These are phyloP conservation scores for Blastobotrys robertii DNA, from an alignment of 805 yeast genomes.

Conservation along the genomic window DNA sequence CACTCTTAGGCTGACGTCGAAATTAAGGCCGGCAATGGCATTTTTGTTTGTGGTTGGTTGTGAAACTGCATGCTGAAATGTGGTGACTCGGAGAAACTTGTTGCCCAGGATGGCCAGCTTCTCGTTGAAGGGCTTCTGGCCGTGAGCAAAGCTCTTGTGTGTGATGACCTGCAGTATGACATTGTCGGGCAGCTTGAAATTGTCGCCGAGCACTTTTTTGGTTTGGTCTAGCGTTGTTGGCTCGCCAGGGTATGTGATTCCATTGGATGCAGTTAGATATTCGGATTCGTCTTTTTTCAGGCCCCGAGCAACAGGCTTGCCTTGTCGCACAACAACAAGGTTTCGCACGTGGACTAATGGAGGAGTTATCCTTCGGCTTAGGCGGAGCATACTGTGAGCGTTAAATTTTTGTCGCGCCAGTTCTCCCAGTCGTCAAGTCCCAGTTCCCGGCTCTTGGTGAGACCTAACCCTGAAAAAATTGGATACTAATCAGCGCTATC, in stretches of 20 bases:
- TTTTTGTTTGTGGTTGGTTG: conserved; percentile 9
- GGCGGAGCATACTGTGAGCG: background rate
- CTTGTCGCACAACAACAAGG: background rate
- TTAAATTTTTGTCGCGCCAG: background rate
- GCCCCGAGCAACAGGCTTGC: conserved; percentile 47
- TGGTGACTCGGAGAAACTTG: conserved; percentile 23
- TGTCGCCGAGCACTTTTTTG: conserved; percentile 39
- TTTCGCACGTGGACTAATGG: no score
- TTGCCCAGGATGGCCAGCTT: conserved; percentile 59
- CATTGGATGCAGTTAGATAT: conserved; percentile 37
- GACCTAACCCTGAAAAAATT: background rate
- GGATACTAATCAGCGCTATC: background rate
- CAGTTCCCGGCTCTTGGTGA: background rate
- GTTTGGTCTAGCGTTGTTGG: conserved; percentile 41
- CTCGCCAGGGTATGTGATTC: conserved; percentile 43
- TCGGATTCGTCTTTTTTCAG: conserved; percentile 62
- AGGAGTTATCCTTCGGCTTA: no score
- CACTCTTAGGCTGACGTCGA: conserved; percentile 16
- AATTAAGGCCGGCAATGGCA: conserved; percentile 22
- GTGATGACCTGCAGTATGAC: conserved; percentile 72
- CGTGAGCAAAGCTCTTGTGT: conserved; percentile 92
- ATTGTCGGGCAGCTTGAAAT: conserved; percentile 48
- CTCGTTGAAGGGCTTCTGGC: conserved; percentile 81
- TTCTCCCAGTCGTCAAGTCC: background rate
- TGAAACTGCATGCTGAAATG: conserved; percentile 13